Evolutionary conservation across 1,139 yeast species (phyloP).

Genomic region (Magnusiomyces paraingens): DNA sequence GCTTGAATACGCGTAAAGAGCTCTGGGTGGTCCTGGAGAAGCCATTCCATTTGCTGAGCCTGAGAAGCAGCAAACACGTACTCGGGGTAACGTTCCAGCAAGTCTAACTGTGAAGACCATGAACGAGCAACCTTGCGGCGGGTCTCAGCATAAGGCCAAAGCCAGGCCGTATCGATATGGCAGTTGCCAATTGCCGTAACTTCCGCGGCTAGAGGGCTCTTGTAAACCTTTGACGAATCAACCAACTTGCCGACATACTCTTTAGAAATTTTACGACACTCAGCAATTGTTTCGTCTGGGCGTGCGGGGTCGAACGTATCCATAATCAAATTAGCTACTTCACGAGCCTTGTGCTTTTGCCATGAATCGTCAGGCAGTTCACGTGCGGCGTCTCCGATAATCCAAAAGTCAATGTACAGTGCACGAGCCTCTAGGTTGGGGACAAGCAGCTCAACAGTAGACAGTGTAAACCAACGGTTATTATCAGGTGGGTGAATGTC

Average conservation of each 20-base stretch:
- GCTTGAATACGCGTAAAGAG: slow-evolving; percentile 56
- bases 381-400: slow-evolving; percentile 84
- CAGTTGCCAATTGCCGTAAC: slow-evolving; percentile 90
- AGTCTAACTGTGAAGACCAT: slow-evolving; percentile 87
- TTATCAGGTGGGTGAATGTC: slow-evolving; percentile 60
- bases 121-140: slow-evolving; percentile 86
- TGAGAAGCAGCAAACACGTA: slow-evolving; percentile 92
- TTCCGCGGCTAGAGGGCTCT: slow-evolving; percentile 22
- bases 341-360: slow-evolving; percentile 81
- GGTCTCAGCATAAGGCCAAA: slow-evolving; percentile 97
- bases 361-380: slow-evolving; percentile 68
- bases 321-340: slow-evolving; percentile 72
- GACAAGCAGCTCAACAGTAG: slow-evolving; percentile 67
- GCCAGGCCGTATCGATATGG: slow-evolving; percentile 96
- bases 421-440: slow-evolving; percentile 79
- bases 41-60: slow-evolving; percentile 94
- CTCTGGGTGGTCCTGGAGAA: slow-evolving; percentile 77
- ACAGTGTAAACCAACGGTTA: slow-evolving; percentile 61
- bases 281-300: slow-evolving; percentile 41
- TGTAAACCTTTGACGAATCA: slow-evolving; percentile 59
- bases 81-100: slow-evolving; percentile 86
- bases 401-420: slow-evolving; percentile 75
- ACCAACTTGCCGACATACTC: slow-evolving; percentile 57
- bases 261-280: slow-evolving; percentile 63
- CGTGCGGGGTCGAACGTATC: slow-evolving; percentile 62